Base-by-base conservation (phyloP, 768 basidiomycete species). In the Naganishia randhawae region DNA sequence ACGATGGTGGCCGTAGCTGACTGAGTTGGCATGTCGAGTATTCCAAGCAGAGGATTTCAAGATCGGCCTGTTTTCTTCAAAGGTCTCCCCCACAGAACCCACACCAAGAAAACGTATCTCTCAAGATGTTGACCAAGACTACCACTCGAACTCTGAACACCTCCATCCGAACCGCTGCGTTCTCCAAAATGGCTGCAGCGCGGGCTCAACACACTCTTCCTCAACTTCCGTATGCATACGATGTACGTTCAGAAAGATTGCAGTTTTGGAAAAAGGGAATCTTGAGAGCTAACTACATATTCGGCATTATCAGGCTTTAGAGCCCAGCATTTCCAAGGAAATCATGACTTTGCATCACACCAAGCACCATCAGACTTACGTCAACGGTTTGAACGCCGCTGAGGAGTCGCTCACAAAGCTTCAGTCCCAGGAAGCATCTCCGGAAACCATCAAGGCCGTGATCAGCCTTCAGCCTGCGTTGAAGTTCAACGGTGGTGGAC, bases 401-500 rank as follows among this genome's bases (percentile, higher is more conserved):
- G 92, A 95, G 82, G 82, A 84, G 70, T 84, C 85, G 0, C 91
- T 92, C 77, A 83, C 86, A 53, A 85, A 86, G 73, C 70, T 78
- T 63, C 51, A 68, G 48, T 52, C 73, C 19, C 64, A 50, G 31
- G 68, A 72, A 63, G 83, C 89, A 0, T 22, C 55, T 10, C 32
- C 67, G 7, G 72, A 81, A 2, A 85, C 87, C 55, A 85, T 90
- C 75, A 91, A 88, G 81, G 87, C 89, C 78, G 85, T 87, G 72
- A 92, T 96, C 75, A 87, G 86, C 27, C 88, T 96, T 67, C 91
- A 93, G 80, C 86, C 90, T 17, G 92, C 92, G 6, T 84, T 96
- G 80, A 92, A 90, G 82, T 97, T 97, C 85, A 96, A 97, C 81
- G 93, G 93, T 71, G 93, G 93, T 82, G 93, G 92, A 88, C 77